Evolutionary conservation across 2,329 filamentous ascomycete genomes (phyloP).

Genomic region (Fusarium nanum): DNA sequence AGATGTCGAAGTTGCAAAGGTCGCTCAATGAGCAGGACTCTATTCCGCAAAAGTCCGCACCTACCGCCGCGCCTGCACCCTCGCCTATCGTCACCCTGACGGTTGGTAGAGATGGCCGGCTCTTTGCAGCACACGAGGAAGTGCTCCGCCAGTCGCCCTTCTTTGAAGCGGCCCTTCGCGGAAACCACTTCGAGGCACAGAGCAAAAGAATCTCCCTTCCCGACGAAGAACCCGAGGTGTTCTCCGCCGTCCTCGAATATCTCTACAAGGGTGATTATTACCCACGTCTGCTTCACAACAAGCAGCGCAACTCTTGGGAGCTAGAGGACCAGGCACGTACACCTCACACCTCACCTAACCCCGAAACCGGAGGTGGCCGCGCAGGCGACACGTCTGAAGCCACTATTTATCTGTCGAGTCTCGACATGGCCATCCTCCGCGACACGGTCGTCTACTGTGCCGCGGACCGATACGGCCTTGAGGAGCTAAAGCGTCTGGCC

Average conservation of each 20-base stretch:
- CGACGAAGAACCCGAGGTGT: slow-evolving; percentile 87
- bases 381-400: slow-evolving; percentile 61
- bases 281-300: slow-evolving; percentile 87
- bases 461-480: slow-evolving; percentile 89
- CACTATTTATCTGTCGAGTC: slow-evolving; percentile 77
- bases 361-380: slow-evolving; percentile 59
- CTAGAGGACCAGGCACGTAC: slow-evolving; percentile 74
- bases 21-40: slow-evolving; percentile 72
- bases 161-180: slow-evolving; percentile 78
- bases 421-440: slow-evolving; percentile 81
- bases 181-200: slow-evolving; percentile 78
- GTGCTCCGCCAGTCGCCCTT: slow-evolving; percentile 87
- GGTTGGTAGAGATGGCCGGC: slow-evolving; percentile 83
- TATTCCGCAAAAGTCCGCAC: slow-evolving; percentile 43
- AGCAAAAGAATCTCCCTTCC: slow-evolving; percentile 81
- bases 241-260: slow-evolving; percentile 94
- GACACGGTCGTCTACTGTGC: slow-evolving; percentile 96
- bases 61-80: slow-evolving; percentile 50
- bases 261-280: slow-evolving; percentile 98
- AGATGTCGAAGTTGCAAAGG: slow-evolving; percentile 86
- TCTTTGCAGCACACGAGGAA: slow-evolving; percentile 96
- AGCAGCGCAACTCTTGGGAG: slow-evolving; percentile 86
- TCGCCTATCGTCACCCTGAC: slow-evolving; percentile 88
- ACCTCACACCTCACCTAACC: slow-evolving; percentile 64
- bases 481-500: slow-evolving; percentile 90